A percentile compares a stretch with the other conserved stretches of the same genome.
Evolutionary conservation across 2,329 filamentous ascomycete species (phyloP).

Genomic region (Aaosphaeria pasadenensis): DNA sequence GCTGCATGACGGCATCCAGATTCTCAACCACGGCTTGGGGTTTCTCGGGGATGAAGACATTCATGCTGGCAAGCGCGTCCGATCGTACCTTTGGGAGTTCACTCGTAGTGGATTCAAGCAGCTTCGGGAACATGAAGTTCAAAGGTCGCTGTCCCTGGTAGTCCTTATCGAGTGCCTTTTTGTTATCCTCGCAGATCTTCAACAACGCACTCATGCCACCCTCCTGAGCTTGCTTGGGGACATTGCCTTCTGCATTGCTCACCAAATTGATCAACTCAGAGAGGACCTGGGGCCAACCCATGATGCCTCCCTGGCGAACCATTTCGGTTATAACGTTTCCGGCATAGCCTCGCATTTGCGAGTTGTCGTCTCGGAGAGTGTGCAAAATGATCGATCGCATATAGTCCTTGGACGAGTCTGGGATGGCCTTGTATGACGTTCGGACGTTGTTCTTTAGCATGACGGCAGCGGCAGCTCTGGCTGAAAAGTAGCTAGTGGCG

Average conservation of each 20-base stretch:
- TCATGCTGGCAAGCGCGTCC: slow-evolving; percentile 78
- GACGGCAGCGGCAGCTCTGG: slow-evolving; percentile 83
- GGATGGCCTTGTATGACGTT: slow-evolving; percentile 70
- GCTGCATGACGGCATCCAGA: slow-evolving; percentile 76
- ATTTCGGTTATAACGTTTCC: slow-evolving; percentile 94
- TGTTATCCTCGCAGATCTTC: slow-evolving; percentile 97
- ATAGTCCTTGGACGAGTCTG: slow-evolving; percentile 69
- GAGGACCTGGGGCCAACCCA: slow-evolving; percentile 88
- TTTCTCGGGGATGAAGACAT: slow-evolving; percentile 84
- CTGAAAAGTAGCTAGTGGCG: slow-evolving; percentile 64
- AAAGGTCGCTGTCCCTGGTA: slow-evolving; percentile 86
- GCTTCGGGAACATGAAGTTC: slow-evolving; percentile 82
- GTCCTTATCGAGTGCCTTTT: slow-evolving; percentile 78
- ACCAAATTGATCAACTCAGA: slow-evolving; percentile 78
- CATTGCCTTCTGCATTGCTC: slow-evolving; percentile 66
- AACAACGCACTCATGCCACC: slow-evolving; percentile 88
- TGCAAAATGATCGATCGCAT: slow-evolving; percentile 76
- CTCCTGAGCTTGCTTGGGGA: slow-evolving; percentile 74
- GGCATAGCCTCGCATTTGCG: slow-evolving; percentile 81
- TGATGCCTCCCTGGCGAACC: slow-evolving; percentile 76
- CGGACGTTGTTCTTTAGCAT: slow-evolving; percentile 95
- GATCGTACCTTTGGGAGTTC: slow-evolving; percentile 73
- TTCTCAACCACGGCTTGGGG: slow-evolving; percentile 77
- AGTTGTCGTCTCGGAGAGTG: slow-evolving; percentile 75
- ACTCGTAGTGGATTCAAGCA: slow-evolving; percentile 82